A percentile compares a stretch with the other conserved stretches of the same genome.
phyloP scores from a whole-genome alignment of 768 basidiomycete species.

The Tulasnella sp. region DNA sequence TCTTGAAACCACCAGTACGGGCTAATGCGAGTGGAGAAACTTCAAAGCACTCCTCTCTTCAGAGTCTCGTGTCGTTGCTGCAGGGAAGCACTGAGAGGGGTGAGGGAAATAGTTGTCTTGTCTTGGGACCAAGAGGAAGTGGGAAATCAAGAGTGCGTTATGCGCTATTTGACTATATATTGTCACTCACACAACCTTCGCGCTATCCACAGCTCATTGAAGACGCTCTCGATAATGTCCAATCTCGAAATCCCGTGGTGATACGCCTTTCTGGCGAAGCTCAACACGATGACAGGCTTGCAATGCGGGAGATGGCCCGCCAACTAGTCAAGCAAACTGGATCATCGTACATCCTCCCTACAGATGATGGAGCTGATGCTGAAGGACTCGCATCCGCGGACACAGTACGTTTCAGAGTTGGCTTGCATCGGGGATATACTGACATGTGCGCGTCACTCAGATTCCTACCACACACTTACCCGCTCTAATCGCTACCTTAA shows the following conservation, averaged over 20 bases:
- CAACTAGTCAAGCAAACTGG: slow-evolving; percentile 82
- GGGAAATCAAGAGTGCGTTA: slow-evolving; percentile 77
- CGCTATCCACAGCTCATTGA: slow-evolving; percentile 58
- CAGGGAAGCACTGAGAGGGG: slow-evolving; percentile 73
- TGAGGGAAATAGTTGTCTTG: slow-evolving; percentile 91
- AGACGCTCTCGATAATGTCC: slow-evolving; percentile 50
- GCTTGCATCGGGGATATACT: background rate
- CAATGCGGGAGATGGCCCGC: slow-evolving; percentile 88
- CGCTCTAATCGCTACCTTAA: slow-evolving; percentile 71
- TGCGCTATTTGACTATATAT: background rate
- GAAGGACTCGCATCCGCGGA: slow-evolving; percentile 37
- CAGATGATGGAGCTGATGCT: slow-evolving; percentile 43
- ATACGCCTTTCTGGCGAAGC: slow-evolving; percentile 84
- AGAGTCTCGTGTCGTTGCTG: slow-evolving; percentile 66
- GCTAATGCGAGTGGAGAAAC: slow-evolving; percentile 39
- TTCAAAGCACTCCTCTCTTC: slow-evolving; percentile 40
- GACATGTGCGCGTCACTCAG: slow-evolving; percentile 48
- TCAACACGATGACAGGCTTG: slow-evolving; percentile 83
- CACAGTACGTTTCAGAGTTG: background rate
- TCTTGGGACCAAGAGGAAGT: slow-evolving; percentile 82
- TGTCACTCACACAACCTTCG: slow-evolving; percentile 3
- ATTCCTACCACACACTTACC: slow-evolving; percentile 69
- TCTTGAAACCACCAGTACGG: slow-evolving; percentile 5
- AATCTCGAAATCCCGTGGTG: slow-evolving; percentile 59
- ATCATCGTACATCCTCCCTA: slow-evolving; percentile 48